phyloP scores from a whole-genome alignment of 2,329 filamentous ascomycete genomes.

The Tetracladium maxilliforme region DNA sequence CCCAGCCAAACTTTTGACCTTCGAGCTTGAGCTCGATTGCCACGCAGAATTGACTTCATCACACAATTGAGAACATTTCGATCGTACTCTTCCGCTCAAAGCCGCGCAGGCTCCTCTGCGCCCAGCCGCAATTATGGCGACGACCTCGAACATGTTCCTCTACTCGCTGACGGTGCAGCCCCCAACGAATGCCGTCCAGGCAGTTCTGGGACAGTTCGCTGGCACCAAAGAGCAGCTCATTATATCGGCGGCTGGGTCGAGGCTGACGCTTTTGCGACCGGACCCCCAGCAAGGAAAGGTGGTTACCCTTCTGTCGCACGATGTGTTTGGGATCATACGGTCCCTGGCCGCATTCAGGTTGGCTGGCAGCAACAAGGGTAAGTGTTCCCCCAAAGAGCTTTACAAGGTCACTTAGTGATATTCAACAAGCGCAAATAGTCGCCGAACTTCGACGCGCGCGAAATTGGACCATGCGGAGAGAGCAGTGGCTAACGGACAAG shows the following conservation, averaged over 20 bases:
- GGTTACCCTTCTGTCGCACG: slow-evolving; percentile 72
- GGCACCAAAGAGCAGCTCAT: slow-evolving; percentile 98
- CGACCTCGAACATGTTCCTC: slow-evolving; percentile 96
- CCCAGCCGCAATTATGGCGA: too few relatives aligned
- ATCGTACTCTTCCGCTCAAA: slow-evolving; percentile 5
- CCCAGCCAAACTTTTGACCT: slow-evolving; percentile 4
- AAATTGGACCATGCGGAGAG: neutral
- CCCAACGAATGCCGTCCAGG: slow-evolving; percentile 77
- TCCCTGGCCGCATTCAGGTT: slow-evolving; percentile 79
- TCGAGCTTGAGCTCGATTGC: too few relatives aligned
- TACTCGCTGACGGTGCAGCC: slow-evolving; percentile 94
- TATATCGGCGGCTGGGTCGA: slow-evolving; percentile 81
- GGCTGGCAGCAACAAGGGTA: slow-evolving; percentile 92
- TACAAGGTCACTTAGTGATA: slow-evolving; percentile 70
- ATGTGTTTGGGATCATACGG: slow-evolving; percentile 92
- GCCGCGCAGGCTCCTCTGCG: slow-evolving; percentile 20
- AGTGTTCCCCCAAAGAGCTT: slow-evolving; percentile 35
- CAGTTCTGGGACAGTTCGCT: slow-evolving; percentile 87
- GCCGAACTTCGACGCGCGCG: slow-evolving; percentile 1
- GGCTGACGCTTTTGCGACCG: slow-evolving; percentile 74
- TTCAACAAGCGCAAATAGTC: slow-evolving; percentile 24
- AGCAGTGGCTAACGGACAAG: too few relatives aligned
- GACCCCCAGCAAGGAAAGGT: slow-evolving; percentile 79
- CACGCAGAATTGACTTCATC: too few relatives aligned
- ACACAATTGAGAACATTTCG: too few relatives aligned